A percentile compares a stretch with the other conserved stretches of the same genome.
These are phyloP conservation scores for Russula olivacea DNA, from an alignment of 768 basidiomycete genomes.

Conservation along the genomic window DNA sequence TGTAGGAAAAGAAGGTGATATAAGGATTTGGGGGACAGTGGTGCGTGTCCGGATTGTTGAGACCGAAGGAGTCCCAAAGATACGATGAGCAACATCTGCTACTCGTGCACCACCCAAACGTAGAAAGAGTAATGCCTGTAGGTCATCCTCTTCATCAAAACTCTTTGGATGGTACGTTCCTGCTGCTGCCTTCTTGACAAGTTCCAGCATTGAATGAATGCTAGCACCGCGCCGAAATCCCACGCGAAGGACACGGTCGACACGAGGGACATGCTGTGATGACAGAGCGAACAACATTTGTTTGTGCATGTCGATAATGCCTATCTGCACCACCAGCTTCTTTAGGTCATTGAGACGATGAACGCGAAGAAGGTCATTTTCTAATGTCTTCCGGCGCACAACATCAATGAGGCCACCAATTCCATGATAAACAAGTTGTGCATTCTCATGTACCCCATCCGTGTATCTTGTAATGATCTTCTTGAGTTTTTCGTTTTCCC, in stretches of 20 bases:
- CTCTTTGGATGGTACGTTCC: conserved; percentile 3
- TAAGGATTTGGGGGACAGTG: neutral
- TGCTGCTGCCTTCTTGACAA: neutral
- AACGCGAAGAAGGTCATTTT: neutral
- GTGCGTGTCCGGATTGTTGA: neutral
- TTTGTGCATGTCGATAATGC: neutral
- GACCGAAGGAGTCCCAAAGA: neutral
- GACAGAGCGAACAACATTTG: conserved; percentile 2
- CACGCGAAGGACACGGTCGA: neutral
- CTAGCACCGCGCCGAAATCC: neutral
- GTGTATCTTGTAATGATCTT: neutral
- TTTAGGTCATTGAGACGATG: neutral
- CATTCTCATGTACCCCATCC: neutral
- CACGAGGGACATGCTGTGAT: neutral
- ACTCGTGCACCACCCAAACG: neutral
- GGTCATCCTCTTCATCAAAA: neutral
- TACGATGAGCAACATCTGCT: neutral
- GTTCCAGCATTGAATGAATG: neutral
- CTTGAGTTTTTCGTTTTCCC: neutral
- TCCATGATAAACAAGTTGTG: neutral
- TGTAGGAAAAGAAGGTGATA: neutral
- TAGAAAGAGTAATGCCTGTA: neutral
- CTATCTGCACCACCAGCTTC: neutral
- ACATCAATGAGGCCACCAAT: neutral
- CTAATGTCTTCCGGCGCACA: neutral